Percentiles rank a stretch among this genome's conserved stretches.
Conservation (phyloP, 2,329 filamentous ascomycete genomes). For the Dothistroma pini region DNA sequence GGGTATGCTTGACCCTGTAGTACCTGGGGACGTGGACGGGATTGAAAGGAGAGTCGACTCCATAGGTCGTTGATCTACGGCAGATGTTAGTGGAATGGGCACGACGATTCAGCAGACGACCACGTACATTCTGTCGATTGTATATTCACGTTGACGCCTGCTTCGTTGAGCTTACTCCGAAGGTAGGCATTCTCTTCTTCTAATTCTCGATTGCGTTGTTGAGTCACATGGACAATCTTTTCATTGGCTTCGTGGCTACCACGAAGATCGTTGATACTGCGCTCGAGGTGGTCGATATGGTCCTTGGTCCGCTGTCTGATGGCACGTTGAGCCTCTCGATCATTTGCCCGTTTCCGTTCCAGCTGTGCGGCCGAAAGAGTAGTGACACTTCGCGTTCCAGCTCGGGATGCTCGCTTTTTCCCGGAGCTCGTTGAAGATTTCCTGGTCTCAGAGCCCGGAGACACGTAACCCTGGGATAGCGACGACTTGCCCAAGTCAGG, state of each 20-base stretch:
- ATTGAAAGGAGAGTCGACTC: constrained; percentile 22
- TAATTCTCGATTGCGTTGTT: constrained; percentile 52
- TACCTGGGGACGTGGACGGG: constrained; percentile 26
- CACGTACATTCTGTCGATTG: constrained; percentile 17
- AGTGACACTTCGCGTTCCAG: constrained; percentile 55
- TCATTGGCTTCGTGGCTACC: constrained; percentile 45
- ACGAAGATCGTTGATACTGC: constrained; percentile 51
- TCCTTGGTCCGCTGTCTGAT: constrained; percentile 58
- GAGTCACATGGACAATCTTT: constrained; percentile 47
- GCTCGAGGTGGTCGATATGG: constrained; percentile 56
- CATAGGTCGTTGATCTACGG: constrained; percentile 20
- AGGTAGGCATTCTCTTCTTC: constrained; percentile 55
- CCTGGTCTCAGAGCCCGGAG: constrained; percentile 29
- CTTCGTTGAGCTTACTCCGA: constrained; percentile 47
- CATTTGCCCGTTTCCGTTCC: constrained; percentile 58
- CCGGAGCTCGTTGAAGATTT: constrained; percentile 30
- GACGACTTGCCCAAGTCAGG: constrained; percentile 23
- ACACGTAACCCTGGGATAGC: constrained; percentile 29
- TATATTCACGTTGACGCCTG: constrained; percentile 33
- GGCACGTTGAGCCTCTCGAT: constrained; percentile 57
- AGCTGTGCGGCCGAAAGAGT: constrained; percentile 56
- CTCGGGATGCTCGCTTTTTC: constrained; percentile 51
- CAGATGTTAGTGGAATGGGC: constrained; percentile 9
- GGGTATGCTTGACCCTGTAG: constrained; percentile 25
- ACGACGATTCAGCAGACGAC: background rate